Base-by-base conservation (phyloP, 352 stramenopile species). In the Phytopythium cucurbitacearum region DNA sequence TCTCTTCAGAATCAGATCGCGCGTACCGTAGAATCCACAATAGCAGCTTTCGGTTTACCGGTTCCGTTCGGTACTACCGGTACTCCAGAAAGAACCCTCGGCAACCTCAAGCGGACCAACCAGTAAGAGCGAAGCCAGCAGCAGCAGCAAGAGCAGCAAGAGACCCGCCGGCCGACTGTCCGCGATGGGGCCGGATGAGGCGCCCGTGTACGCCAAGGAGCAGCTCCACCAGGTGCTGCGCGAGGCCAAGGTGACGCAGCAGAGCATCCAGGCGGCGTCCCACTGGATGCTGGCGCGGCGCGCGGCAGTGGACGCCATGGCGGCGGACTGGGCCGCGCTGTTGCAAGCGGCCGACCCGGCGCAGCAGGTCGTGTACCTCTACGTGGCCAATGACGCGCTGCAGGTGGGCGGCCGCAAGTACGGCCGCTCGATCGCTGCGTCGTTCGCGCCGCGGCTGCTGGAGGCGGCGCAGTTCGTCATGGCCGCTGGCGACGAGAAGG, bases 301-400 rank as follows among this genome's bases (percentile, higher is more conserved):
- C 40, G 64, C 73, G 41, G 62, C 71, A 36, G 51, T 94, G 34
- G 15, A 43, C 12, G 82, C 86, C 56, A 89, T 92, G 59, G 80
- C 86, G 8, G 57, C 62, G 11, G 40, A 83, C 9, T 94, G 84
- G 84, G 56, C 52, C 40, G 63, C 71, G 41, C 61, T 88, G 33
- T 53, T 90, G 35, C 53, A 36, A 39, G 62, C 51, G 47, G 61
- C 67, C 42, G 66, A 85, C 10, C 60, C 84, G 9, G 64, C 71
- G 35, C 76, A 91, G 59, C 81, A 94, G 71, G 85, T 94, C 67
- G 81, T 90, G 52, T 81, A 80, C 40, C 57, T 94, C 1, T 94
- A 94, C 64, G 74, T 94, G 38, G 84, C 84, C 42, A 94, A 94
- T 59, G 84, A 94, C 57, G 77, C 78, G 9, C 91, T 94, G 77